A percentile compares a stretch with the other conserved stretches of the same genome.
Evolutionary conservation across 306 rosid genomes (phyloP).

Genomic region (Erythrophleum fordii): DNA sequence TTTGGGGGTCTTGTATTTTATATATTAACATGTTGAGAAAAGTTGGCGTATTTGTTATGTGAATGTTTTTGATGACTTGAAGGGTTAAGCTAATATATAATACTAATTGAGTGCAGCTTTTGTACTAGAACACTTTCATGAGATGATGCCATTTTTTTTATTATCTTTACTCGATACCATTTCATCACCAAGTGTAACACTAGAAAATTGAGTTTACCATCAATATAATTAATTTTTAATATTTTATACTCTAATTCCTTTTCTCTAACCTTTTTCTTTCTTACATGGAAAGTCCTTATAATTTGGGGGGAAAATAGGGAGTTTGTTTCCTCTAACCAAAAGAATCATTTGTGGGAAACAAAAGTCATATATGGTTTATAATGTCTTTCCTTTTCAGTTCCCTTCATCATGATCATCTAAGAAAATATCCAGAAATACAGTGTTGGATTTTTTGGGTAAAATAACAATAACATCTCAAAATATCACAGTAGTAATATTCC

Average conservation of each 20-base stretch:
- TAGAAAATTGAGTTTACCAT: not conserved
- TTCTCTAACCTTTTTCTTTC: not conserved
- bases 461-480: not conserved
- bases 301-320: no score
- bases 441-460: not conserved
- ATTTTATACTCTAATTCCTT: not conserved
- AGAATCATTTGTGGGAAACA: not conserved
- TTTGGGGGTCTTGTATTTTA: slow-evolving; percentile 9
- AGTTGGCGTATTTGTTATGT: slow-evolving; percentile 34
- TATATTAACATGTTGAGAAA: slow-evolving; percentile 37
- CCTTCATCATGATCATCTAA: not conserved
- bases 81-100: slow-evolving; percentile 10
- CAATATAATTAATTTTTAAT: not conserved
- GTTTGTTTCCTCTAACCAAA: not conserved
- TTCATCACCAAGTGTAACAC: not conserved
- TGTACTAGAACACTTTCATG: slow-evolving; percentile 23
- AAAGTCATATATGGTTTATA: not conserved
- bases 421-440: not conserved
- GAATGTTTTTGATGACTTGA: slow-evolving; percentile 30
- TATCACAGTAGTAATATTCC: not conserved
- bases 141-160: not conserved
- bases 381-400: not conserved
- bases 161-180: not conserved
- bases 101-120: slow-evolving; percentile 28
- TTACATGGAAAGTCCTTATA: no score